A percentile compares a stretch with the other conserved stretches of the same genome.
phyloP scores from a whole-genome alignment of 192 early-diverging fungal species.

The Coemansia sp. region DNA sequence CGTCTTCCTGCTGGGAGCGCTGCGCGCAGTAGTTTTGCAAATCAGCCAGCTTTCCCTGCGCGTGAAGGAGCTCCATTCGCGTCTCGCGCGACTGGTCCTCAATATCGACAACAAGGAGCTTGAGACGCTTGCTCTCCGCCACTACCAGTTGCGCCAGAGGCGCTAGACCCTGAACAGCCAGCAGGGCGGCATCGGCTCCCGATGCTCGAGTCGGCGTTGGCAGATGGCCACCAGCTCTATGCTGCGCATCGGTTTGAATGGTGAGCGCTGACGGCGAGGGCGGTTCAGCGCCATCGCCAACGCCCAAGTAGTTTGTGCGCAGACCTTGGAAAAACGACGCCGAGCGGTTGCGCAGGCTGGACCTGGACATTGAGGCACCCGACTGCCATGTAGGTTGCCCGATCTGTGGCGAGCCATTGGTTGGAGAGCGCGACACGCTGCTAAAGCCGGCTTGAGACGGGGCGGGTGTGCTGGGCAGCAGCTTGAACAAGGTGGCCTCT shows the following conservation, averaged over 20 bases:
- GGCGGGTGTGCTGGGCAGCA: slow-evolving; percentile 13
- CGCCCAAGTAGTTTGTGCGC: slow-evolving; percentile 28
- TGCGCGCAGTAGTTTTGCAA: slow-evolving; percentile 29
- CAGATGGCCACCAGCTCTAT: background rate
- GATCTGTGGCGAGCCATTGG: slow-evolving; percentile 8
- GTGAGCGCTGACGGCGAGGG: background rate
- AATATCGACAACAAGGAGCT: slow-evolving; percentile 20
- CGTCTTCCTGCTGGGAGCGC: slow-evolving; percentile 41
- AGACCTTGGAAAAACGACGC: slow-evolving; percentile 52
- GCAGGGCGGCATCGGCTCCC: slow-evolving; percentile 24
- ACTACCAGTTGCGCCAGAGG: slow-evolving; percentile 28
- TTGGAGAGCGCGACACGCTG: slow-evolving; percentile 4
- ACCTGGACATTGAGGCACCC: slow-evolving; percentile 7
- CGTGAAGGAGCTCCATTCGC: slow-evolving; percentile 27
- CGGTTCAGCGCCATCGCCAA: slow-evolving; percentile 20
- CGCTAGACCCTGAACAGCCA: slow-evolving; percentile 18
- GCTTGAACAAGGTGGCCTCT: slow-evolving; percentile 13
- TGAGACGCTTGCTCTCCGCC: slow-evolving; percentile 23
- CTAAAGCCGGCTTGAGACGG: background rate
- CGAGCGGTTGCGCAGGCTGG: slow-evolving; percentile 40
- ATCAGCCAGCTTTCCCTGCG: slow-evolving; percentile 21
- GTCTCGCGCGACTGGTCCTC: slow-evolving; percentile 34
- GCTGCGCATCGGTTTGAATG: slow-evolving; percentile 6
- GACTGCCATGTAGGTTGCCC: background rate
- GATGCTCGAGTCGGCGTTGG: background rate